Evolutionary conservation across 2,329 filamentous ascomycete genomes (phyloP).

Genomic region (Clarireedia homoeocarpa): DNA sequence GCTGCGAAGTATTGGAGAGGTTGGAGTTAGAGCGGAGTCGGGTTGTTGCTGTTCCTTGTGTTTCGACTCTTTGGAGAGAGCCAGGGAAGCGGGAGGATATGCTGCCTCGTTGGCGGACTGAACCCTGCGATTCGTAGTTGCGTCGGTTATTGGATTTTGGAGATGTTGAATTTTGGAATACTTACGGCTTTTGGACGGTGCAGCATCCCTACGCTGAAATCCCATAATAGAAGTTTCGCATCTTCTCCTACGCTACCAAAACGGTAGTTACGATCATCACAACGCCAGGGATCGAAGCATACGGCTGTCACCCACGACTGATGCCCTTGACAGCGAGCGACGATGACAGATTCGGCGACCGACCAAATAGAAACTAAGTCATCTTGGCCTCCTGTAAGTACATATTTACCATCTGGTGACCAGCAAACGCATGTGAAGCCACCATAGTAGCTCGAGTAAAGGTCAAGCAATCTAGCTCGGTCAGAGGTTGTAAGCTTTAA

Average conservation of each 20-base stretch:
- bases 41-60: conserved; percentile 44
- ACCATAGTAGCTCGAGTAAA: conserved; percentile 89
- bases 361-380: conserved; percentile 96
- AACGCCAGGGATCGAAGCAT: conserved; percentile 94
- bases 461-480: conserved; percentile 60
- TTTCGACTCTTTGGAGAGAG: conserved; percentile 49
- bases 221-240: conserved; percentile 84
- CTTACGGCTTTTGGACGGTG: conserved; percentile 78
- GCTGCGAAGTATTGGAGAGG: conserved; percentile 38
- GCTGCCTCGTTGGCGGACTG: conserved; percentile 44
- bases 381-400: conserved; percentile 91
- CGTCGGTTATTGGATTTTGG: conserved; percentile 17
- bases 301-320: conserved; percentile 92
- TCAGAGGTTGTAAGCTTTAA: conserved; percentile 11
- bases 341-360: conserved; percentile 70
- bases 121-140: conserved; percentile 33
- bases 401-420: conserved; percentile 95
- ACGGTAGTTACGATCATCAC: conserved; percentile 89
- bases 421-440: conserved; percentile 90
- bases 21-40: conserved; percentile 66
- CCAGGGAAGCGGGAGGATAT: conserved; percentile 43
- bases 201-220: conserved; percentile 96
- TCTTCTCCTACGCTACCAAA: conserved; percentile 97
- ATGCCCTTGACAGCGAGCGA: conserved; percentile 90
- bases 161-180: conserved; percentile 19